A percentile compares a stretch with the other conserved stretches of the same genome.
These are phyloP conservation scores for Xylaria acuta DNA, from an alignment of 495 filamentous ascomycete genomes.

Conservation along the genomic window DNA sequence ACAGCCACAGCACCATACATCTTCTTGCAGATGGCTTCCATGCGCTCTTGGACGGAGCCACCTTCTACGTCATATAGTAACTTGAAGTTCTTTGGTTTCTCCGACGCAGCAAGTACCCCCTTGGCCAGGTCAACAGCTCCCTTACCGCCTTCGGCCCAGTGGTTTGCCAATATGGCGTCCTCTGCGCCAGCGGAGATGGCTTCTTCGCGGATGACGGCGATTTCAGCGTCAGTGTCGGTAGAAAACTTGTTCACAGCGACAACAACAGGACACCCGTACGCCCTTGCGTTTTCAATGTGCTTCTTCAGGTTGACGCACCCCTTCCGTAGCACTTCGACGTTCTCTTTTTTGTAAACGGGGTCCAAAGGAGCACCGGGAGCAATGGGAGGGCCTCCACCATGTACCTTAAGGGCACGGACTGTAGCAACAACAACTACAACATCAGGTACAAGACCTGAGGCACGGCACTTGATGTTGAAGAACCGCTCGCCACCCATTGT, in stretches of 20 bases:
- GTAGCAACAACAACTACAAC: constrained; percentile 95
- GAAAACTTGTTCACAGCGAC: constrained; percentile 97
- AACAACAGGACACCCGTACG: constrained; percentile 92
- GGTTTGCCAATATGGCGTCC: constrained; percentile 91
- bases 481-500: constrained; percentile 99
- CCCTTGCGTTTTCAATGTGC: constrained; percentile 86
- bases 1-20: constrained; percentile 95
- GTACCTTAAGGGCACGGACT: constrained; percentile 93
- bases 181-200: constrained; percentile 91
- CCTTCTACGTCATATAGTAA: constrained; percentile 79
- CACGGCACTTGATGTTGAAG: constrained; percentile 99
- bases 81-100: constrained; percentile 88
- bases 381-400: constrained; percentile 93
- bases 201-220: constrained; percentile 86
- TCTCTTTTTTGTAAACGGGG: constrained; percentile 90
- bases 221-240: constrained; percentile 92
- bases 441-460: constrained; percentile 89
- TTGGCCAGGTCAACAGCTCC: constrained; percentile 91
- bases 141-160: constrained; percentile 95
- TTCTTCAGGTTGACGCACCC: constrained; percentile 95
- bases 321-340: constrained; percentile 84
- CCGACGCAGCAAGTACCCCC: constrained; percentile 80
- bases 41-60: constrained; percentile 83
- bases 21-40: constrained; percentile 84
- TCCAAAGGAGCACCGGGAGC: constrained; percentile 80